Conservation (phyloP, 2,329 filamentous ascomycete genomes). For the Aspergillus piperis region DNA sequence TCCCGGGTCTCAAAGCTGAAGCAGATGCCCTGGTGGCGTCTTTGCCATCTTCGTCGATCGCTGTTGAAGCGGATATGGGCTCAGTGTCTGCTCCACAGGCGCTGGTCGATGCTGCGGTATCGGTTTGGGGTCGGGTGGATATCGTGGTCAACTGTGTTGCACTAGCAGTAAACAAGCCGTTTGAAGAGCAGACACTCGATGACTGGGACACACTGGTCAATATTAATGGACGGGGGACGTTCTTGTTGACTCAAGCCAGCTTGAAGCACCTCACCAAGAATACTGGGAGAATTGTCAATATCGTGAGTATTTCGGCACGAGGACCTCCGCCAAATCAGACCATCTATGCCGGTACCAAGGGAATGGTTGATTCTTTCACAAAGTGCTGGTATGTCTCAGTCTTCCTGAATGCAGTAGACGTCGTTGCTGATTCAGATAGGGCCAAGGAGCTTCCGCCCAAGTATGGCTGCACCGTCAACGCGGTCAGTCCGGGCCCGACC, state of each 20-base stretch:
- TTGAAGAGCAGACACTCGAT: slow-evolving; percentile 37
- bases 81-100: slow-evolving; percentile 38
- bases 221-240: slow-evolving; percentile 26
- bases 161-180: slow-evolving; percentile 40
- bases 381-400: slow-evolving; percentile 36
- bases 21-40: slow-evolving; percentile 31
- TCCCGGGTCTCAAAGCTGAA: slow-evolving; percentile 23
- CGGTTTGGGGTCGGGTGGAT: slow-evolving; percentile 41
- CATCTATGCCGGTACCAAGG: slow-evolving; percentile 54
- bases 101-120: slow-evolving; percentile 41
- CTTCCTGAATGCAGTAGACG: neutral
- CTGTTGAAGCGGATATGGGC: slow-evolving; percentile 48
- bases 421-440: slow-evolving; percentile 4
- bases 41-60: slow-evolving; percentile 35
- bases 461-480: slow-evolving; percentile 51
- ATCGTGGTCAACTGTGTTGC: slow-evolving; percentile 34
- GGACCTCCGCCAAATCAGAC: slow-evolving; percentile 42
- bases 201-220: slow-evolving; percentile 28
- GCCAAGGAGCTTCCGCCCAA: slow-evolving; percentile 49
- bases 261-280: slow-evolving; percentile 43
- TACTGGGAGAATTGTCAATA: slow-evolving; percentile 47
- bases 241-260: slow-evolving; percentile 26
- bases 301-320: slow-evolving; percentile 41
- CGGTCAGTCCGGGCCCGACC: slow-evolving; percentile 48
- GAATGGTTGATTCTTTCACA: slow-evolving; percentile 53